These are phyloP conservation scores for Colletotrichum cuscutae DNA, from an alignment of 2,329 filamentous ascomycete species.

Conservation along the genomic window DNA sequence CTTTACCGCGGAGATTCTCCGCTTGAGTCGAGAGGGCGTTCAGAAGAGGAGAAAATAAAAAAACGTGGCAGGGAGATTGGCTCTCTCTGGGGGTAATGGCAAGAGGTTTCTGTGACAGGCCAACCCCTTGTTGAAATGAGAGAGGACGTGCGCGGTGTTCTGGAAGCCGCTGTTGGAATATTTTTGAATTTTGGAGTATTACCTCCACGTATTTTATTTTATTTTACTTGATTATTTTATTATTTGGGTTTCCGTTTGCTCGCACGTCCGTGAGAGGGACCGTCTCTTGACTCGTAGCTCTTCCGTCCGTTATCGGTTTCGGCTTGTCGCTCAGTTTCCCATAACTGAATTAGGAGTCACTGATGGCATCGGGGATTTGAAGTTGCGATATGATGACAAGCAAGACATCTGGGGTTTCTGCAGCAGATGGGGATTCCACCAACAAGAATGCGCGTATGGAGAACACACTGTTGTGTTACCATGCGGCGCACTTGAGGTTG, in stretches of 20 bases:
- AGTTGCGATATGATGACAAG: no score
- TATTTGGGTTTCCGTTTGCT: background rate
- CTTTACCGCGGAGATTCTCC: slow-evolving; percentile 30
- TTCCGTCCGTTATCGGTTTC: background rate
- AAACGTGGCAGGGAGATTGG: slow-evolving; percentile 33
- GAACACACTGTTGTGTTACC: background rate
- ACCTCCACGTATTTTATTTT: background rate
- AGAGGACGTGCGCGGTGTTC: slow-evolving; percentile 30
- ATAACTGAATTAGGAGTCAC: background rate
- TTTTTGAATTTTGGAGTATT: slow-evolving; percentile 7
- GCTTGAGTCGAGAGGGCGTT: slow-evolving; percentile 18
- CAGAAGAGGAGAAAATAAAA: background rate
- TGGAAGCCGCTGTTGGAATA: slow-evolving; percentile 29
- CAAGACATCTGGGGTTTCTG: background rate
- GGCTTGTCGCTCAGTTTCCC: background rate
- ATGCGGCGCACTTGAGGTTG: background rate
- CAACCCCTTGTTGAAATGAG: slow-evolving; percentile 15
- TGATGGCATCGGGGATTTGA: background rate
- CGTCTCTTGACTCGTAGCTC: slow-evolving; percentile 1
- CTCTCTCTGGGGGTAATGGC: background rate
- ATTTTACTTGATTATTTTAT: background rate
- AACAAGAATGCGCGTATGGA: background rate
- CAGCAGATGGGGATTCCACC: background rate
- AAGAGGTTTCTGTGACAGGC: slow-evolving; percentile 30
- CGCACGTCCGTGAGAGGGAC: slow-evolving; percentile 19